phyloP scores from a whole-genome alignment of 768 basidiomycete genomes.

The Pleurotus salmoneostramineus region DNA sequence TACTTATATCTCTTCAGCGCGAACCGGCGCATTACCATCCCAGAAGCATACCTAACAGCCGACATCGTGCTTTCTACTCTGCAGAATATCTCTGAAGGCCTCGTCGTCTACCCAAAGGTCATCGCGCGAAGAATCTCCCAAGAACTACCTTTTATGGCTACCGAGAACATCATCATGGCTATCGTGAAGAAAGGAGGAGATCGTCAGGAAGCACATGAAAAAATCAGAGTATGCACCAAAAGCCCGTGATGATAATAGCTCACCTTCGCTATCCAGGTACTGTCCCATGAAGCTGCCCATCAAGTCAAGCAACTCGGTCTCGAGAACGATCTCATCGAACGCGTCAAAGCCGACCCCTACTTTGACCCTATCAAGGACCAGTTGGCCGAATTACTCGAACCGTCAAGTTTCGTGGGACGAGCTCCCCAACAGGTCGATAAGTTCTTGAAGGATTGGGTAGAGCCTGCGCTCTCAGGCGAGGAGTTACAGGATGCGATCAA shows the following conservation, averaged over 20 bases:
- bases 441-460: constrained; percentile 86
- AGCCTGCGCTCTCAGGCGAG: constrained; percentile 65
- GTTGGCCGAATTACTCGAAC: constrained; percentile 77
- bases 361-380: constrained; percentile 84
- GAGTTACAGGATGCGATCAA: constrained; percentile 53
- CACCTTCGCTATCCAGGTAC: constrained; percentile 42
- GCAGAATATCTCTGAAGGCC: constrained; percentile 94
- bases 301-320: constrained; percentile 94
- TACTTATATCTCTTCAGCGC: constrained; percentile 48
- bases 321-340: constrained; percentile 93
- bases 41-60: constrained; percentile 95
- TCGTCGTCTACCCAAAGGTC: constrained; percentile 99
- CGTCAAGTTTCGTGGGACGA: constrained; percentile 85
- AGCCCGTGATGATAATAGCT: no score
- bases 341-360: constrained; percentile 77
- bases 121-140: constrained; percentile 89
- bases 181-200: constrained; percentile 94
- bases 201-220: constrained; percentile 95
- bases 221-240: constrained; percentile 62
- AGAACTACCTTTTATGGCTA: constrained; percentile 99
- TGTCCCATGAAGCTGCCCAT: constrained; percentile 91
- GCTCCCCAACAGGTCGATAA: constrained; percentile 93
- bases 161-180: constrained; percentile 99
- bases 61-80: constrained; percentile 95
- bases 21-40: constrained; percentile 93